These are phyloP conservation scores for Crithidia fasciculata DNA, from an alignment of 208 protist species.

Conservation along the genomic window DNA sequence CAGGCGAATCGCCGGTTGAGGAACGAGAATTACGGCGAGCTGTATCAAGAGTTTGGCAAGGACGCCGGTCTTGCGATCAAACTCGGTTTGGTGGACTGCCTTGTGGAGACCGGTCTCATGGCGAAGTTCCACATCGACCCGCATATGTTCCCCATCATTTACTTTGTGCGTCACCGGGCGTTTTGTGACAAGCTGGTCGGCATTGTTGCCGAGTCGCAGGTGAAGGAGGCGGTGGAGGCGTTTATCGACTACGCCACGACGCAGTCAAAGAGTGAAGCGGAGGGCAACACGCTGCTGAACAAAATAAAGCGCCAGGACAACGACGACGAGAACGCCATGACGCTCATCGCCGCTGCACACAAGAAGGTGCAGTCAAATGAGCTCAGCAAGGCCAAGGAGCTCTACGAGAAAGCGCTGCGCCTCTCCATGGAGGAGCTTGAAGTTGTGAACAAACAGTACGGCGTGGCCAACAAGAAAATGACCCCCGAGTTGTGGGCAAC, in stretches of 20 bases:
- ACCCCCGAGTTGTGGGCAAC: constrained; percentile 63
- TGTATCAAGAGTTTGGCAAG: constrained; percentile 79
- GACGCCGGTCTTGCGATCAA: constrained; percentile 86
- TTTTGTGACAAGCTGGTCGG: constrained; percentile 78
- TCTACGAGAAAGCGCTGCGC: constrained; percentile 72
- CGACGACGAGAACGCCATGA: constrained; percentile 90
- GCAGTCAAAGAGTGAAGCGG: constrained; percentile 66
- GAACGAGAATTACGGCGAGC: constrained; percentile 48
- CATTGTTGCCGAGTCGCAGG: constrained; percentile 83
- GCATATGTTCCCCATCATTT: constrained; percentile 85
- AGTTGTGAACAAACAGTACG: constrained; percentile 55
- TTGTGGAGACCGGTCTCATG: constrained; percentile 64
- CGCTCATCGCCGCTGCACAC: constrained; percentile 71
- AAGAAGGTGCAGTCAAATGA: constrained; percentile 76
- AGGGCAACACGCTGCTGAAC: constrained; percentile 60
- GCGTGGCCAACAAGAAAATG: constrained; percentile 77
- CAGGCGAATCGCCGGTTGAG: constrained; percentile 64
- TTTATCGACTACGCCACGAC: constrained; percentile 82
- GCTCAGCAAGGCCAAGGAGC: constrained; percentile 64
- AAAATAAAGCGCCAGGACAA: constrained; percentile 74
- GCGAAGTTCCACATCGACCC: constrained; percentile 75
- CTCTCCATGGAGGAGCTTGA: constrained; percentile 57
- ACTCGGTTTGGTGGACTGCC: constrained; percentile 80
- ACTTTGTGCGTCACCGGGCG: constrained; percentile 78
- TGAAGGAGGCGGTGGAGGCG: constrained; percentile 86